phyloP scores from a whole-genome alignment of 164 flowering plant genomes.

The Tinospora cordifolia region DNA sequence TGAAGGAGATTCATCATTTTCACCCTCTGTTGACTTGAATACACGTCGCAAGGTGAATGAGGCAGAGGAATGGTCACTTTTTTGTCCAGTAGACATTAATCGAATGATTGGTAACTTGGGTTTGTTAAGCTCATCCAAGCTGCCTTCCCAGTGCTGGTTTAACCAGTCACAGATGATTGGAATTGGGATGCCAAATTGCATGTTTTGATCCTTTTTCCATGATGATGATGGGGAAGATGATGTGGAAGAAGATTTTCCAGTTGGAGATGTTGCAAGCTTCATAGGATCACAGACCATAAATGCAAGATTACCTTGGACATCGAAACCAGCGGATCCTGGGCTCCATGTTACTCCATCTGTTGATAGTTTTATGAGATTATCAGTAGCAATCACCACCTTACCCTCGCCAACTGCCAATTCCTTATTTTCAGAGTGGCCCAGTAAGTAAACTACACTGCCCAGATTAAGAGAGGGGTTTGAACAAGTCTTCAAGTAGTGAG shows the following conservation, averaged over 20 bases:
- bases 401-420: slow-evolving; percentile 83
- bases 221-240: slow-evolving; percentile 72
- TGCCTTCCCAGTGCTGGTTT: slow-evolving; percentile 96
- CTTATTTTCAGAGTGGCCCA: slow-evolving; percentile 61
- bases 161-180: slow-evolving; percentile 92
- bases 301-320: slow-evolving; percentile 89
- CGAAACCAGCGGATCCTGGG: slow-evolving; percentile 96
- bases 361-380: slow-evolving; percentile 84
- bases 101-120: slow-evolving; percentile 79
- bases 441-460: slow-evolving; percentile 68
- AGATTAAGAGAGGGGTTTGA: slow-evolving; percentile 70
- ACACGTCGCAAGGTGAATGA: slow-evolving; percentile 73
- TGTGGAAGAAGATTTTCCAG: slow-evolving; percentile 64
- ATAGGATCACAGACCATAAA: slow-evolving; percentile 98
- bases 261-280: slow-evolving; percentile 95
- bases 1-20: slow-evolving; percentile 44
- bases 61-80: slow-evolving; percentile 77
- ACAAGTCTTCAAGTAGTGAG: slow-evolving; percentile 74
- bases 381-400: slow-evolving; percentile 93
- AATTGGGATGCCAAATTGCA: slow-evolving; percentile 93
- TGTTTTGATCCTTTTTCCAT: slow-evolving; percentile 66
- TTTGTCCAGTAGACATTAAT: slow-evolving; percentile 81
- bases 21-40: slow-evolving; percentile 65
- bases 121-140: slow-evolving; percentile 82
- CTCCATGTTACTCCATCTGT: slow-evolving; percentile 79